Percentiles rank a stretch among this genome's conserved stretches.
phyloP scores from a whole-genome alignment of 2,329 filamentous ascomycete species.

The Colletotrichum scovillei region DNA sequence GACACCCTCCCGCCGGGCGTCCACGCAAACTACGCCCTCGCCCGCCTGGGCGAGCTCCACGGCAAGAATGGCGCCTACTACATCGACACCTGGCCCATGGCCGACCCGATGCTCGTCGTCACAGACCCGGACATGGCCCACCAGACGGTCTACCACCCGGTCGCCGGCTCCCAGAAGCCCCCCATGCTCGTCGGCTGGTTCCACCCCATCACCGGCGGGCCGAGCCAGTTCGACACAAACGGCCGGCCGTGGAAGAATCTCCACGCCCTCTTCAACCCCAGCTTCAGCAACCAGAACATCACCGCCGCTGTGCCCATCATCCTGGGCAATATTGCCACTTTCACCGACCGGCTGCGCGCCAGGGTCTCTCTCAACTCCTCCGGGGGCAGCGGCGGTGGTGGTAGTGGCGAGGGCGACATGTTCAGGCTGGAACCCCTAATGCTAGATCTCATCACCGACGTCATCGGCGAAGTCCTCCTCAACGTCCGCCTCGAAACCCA shows the following conservation, averaged over 20 bases:
- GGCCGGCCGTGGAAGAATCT: constrained; percentile 44
- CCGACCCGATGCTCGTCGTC: constrained; percentile 41
- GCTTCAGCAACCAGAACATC: constrained; percentile 46
- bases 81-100: constrained; percentile 44
- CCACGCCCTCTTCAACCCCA: constrained; percentile 43
- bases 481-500: constrained; percentile 46
- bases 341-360: constrained; percentile 40
- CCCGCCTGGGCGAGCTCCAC: constrained; percentile 32
- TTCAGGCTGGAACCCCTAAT: constrained; percentile 42
- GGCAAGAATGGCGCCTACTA: constrained; percentile 43
- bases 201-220: constrained; percentile 44
- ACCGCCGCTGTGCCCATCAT: constrained; percentile 43
- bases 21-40: constrained; percentile 21
- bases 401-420: constrained; percentile 13
- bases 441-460: constrained; percentile 46
- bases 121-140: constrained; percentile 45
- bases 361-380: too few species aligned
- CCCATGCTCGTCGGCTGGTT: constrained; percentile 43
- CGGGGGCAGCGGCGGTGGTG: too few species aligned
- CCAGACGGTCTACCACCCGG: constrained; percentile 42
- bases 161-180: constrained; percentile 42
- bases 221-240: constrained; percentile 47
- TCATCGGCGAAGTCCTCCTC: constrained; percentile 45
- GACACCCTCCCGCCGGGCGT: constrained; percentile 27
- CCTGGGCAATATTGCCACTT: constrained; percentile 43